Evolutionary conservation across 2,329 filamentous ascomycete genomes (phyloP), one percentile per base, ranked within the genome.

Genomic region (Exophiala xenobiotica): DNA sequence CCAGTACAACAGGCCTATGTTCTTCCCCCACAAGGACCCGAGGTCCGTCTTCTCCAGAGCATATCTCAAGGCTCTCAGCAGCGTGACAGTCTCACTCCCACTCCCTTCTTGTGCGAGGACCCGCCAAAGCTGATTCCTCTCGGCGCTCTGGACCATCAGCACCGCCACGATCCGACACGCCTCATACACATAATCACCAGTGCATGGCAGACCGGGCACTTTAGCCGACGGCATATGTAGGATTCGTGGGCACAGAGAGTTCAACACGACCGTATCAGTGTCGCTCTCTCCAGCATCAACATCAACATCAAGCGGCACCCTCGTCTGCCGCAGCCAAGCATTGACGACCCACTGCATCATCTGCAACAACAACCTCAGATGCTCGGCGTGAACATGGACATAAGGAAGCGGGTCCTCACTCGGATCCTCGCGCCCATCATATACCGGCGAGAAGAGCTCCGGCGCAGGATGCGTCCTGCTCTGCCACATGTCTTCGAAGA

Each of bases 1-100:
- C 38, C 41, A 55, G 27, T 55, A 55, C 5, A 55, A 48, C 5
- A 52, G 49, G 3, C 53, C 53, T 18, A 52, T 38, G 11, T 55
- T 48, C 26, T 46, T 52, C 4, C 27, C 39, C 53, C 53, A 55
- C 6, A 52, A 33, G 7, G 26, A 31, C 9, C 29, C 53, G 18
- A 49, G 14, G 9, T 48, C 48, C 14, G 53, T 55, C 12, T 26
- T 52, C 4, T 51, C 27, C 16, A 55, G 42, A 4, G 49, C 49
- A 9, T 27, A 44, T 37, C 44, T 38, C 19, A 49, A 39, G 4
- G 29, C 37, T 11, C 19, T n/a, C n/a, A 52, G 14, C 16, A 55
- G 29, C 3, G 31, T 24, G 1, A 43, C 45, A 11, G 39, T n/a
- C n/a, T n/a, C n/a, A n/a, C n/a, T n/a, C n/a, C n/a, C n/a, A n/a